Evolutionary conservation across 1,139 yeast species (phyloP), one percentile per base, ranked within the genome.

Genomic region (Casaregolazyma lundiana): DNA sequence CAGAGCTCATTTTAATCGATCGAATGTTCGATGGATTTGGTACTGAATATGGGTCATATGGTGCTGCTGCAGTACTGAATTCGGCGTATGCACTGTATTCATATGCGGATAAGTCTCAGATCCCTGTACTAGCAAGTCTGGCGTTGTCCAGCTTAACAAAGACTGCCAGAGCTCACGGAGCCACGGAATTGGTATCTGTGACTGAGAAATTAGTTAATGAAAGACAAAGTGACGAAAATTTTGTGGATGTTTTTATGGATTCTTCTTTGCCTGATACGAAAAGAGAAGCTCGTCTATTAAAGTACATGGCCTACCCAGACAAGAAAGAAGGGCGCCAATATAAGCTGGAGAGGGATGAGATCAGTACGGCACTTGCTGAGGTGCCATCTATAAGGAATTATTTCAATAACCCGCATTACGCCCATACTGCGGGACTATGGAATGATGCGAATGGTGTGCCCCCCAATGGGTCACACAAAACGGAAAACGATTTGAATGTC

Each of bases 21-120:
- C 64, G 59, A 41, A 47, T 62, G 29, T 44, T 45, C 29, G 61
- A 59, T 41, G 48, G 13, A 16, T n/a, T 19, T 18, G 43, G 32
- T n/a, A 32, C 13, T 16, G 37, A 18, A 9, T 40, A 21, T 32
- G 43, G 43, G 4, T n/a, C 22, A 11, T 16, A 32, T 13, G 43
- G 43, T 19, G 43, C 29, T 15, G 43, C 43, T 4, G 43, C 43
- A 17, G 43, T 40, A 29, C 32, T 40, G 6, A 30, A 21, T 18
- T 30, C 43, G 5, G 18, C 37, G 4, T 40, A 30, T 20, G 24
- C 35, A 8, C 30, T 40, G 8, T 40, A 40, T 19, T 35, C 32
- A 18, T 26, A 40, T 40, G 43, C 43, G 1, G 9, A 11, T 18
- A 32, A 18, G n/a, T 30, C 7, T 19, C 13, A 19, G 7, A 19